Conservation (phyloP, 2,329 filamentous ascomycete species). For the Aspergillus pseudotamarii region DNA sequence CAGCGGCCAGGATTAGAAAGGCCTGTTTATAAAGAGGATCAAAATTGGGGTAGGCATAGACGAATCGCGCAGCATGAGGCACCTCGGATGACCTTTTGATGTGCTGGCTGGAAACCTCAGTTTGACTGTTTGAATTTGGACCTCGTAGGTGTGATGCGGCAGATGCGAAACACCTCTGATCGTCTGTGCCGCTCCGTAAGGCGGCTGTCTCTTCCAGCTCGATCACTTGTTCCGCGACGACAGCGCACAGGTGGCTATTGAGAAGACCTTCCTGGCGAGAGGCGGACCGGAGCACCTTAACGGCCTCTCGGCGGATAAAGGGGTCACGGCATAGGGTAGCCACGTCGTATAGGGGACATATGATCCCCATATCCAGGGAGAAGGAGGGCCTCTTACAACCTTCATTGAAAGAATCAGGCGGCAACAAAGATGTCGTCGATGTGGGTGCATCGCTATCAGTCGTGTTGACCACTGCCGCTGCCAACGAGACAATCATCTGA, state of each 20-base stretch:
- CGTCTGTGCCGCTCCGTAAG: not conserved
- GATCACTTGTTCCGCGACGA: not conserved
- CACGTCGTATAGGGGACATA: not conserved
- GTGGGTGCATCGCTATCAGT: not conserved
- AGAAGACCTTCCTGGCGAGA: not conserved
- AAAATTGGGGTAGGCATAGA: not conserved
- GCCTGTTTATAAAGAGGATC: not conserved
- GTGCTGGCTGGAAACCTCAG: not conserved
- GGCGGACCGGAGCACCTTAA: not conserved
- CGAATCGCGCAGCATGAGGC: not conserved
- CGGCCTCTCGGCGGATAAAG: not conserved
- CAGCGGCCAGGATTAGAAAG: not conserved
- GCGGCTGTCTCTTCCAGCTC: not conserved
- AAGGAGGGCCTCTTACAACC: not conserved
- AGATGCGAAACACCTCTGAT: not conserved
- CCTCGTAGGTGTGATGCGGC: no score
- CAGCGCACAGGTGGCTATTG: not conserved
- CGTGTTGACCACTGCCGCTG: not conserved
- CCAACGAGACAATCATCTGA: not conserved
- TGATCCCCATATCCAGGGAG: not conserved
- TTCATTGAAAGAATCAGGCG: not conserved
- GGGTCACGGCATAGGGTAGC: not conserved
- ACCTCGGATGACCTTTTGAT: not conserved
- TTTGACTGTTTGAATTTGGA: not conserved
- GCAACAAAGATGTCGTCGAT: not conserved